Evolutionary conservation across 225 moss, liverwort and hornwort species (phyloP).

Genomic region (Bryoerythrophyllum caledonicum): DNA sequence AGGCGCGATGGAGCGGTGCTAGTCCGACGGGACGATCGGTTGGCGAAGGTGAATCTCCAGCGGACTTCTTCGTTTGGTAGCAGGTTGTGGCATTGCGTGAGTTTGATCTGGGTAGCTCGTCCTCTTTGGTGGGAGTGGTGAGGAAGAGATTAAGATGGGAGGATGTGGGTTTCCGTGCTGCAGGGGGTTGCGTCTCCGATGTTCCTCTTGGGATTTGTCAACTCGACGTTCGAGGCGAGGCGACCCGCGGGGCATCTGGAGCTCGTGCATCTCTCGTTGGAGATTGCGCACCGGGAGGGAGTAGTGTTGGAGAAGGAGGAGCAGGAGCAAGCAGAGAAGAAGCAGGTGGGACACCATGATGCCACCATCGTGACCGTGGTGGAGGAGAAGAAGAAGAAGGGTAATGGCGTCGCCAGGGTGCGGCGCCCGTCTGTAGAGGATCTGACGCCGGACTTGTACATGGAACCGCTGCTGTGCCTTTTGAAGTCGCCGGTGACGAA

Average conservation of each 20-base stretch:
- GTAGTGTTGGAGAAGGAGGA: constrained; percentile 14
- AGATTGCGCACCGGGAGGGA: constrained; percentile 13
- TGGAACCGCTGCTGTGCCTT: constrained; percentile 33
- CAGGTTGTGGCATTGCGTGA: not conserved
- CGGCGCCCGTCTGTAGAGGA: constrained; percentile 14
- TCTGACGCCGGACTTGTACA: constrained; percentile 18
- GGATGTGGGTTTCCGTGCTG: constrained; percentile 6
- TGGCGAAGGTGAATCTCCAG: constrained; percentile 1
- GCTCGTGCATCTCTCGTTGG: constrained; percentile 31
- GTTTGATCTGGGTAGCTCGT: no score
- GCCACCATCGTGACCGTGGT: not conserved
- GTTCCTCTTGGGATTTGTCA: constrained; percentile 34
- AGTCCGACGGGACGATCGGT: constrained; percentile 2
- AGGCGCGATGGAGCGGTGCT: not conserved
- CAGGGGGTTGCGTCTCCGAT: constrained; percentile 29
- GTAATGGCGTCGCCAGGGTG: not conserved
- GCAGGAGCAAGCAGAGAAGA: not conserved
- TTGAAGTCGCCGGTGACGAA: constrained; percentile 7
- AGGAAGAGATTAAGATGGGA: not conserved
- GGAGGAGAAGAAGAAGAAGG: constrained; percentile 6
- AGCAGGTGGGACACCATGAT: not conserved
- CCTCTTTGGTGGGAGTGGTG: no score
- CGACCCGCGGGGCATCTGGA: constrained; percentile 28
- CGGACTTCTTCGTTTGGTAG: not conserved
- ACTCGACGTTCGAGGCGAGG: constrained; percentile 26